phyloP scores from a whole-genome alignment of 495 filamentous ascomycete species.

The Umbilicaria muhlenbergii region DNA sequence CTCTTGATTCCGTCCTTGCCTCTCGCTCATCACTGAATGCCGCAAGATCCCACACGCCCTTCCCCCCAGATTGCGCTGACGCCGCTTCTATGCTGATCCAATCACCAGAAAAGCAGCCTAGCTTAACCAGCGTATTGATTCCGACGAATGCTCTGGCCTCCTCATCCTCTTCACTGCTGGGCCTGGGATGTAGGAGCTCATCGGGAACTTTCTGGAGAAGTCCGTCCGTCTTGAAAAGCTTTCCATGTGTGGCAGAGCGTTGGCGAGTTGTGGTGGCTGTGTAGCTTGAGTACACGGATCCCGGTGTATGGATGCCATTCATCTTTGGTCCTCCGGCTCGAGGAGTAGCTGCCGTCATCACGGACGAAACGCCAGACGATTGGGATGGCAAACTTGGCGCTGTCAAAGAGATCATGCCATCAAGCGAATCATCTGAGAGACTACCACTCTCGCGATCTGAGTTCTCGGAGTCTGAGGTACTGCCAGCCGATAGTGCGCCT shows the following conservation, averaged over 20 bases:
- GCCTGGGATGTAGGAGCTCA: slow-evolving; percentile 71
- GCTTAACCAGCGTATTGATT: slow-evolving; percentile 62
- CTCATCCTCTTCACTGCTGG: slow-evolving; percentile 66
- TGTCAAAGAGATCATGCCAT: slow-evolving; percentile 71
- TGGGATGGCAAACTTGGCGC: slow-evolving; percentile 60
- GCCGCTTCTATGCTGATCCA: slow-evolving; percentile 80
- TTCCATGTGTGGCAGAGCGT: slow-evolving; percentile 39
- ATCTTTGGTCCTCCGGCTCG: slow-evolving; percentile 42
- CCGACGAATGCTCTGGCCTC: slow-evolving; percentile 84
- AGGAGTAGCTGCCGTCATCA: slow-evolving; percentile 55
- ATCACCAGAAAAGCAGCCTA: slow-evolving; percentile 93
- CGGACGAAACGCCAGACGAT: slow-evolving; percentile 51
- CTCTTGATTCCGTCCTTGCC: slow-evolving; percentile 47
- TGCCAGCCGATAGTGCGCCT: slow-evolving; percentile 5
- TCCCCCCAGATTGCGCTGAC: slow-evolving; percentile 38
- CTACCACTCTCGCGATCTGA: slow-evolving; percentile 41
- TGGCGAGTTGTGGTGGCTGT: slow-evolving; percentile 62
- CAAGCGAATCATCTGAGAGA: slow-evolving; percentile 61
- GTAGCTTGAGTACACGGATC: slow-evolving; percentile 72
- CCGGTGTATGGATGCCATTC: slow-evolving; percentile 60
- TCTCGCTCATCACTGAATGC: slow-evolving; percentile 31
- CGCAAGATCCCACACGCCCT: slow-evolving; percentile 32
- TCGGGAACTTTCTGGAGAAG: slow-evolving; percentile 56
- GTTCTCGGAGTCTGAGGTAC: slow-evolving; percentile 24
- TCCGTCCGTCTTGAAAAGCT: slow-evolving; percentile 63